Evolutionary conservation across 129 eudicot species (phyloP).

Genomic region (Flaveria ramosissima): DNA sequence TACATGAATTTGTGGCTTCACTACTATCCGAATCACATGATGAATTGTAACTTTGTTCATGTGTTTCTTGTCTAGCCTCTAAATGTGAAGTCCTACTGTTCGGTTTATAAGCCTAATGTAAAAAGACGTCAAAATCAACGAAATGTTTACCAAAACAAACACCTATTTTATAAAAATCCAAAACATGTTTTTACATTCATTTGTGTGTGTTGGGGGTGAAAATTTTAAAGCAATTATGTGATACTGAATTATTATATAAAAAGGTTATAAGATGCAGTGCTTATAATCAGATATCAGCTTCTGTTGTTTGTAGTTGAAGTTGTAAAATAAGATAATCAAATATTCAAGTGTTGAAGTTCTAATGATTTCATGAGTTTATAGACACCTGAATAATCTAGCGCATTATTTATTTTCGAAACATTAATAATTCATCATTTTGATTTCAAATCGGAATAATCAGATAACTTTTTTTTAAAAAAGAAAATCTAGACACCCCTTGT

Average conservation of each 20-base stretch:
- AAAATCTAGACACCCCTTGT: background rate
- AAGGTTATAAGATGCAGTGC: too few species aligned
- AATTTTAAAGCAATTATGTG: too few species aligned
- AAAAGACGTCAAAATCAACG: constrained; percentile 18
- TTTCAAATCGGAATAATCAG: background rate
- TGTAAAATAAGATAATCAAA: too few species aligned
- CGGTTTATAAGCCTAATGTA: constrained; percentile 38
- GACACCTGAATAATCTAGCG: background rate
- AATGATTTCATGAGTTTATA: background rate
- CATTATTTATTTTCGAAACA: background rate
- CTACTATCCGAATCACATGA: constrained; percentile 67
- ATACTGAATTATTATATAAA: background rate
- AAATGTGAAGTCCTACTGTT: constrained; percentile 32
- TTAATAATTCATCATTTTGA: too few species aligned
- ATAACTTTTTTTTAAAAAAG: background rate
- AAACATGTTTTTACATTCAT: background rate
- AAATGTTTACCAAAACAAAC: constrained; percentile 1
- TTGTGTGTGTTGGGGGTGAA: too few species aligned
- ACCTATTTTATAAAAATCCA: background rate
- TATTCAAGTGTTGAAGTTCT: background rate
- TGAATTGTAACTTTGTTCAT: constrained; percentile 44
- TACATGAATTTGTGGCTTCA: constrained; percentile 58
- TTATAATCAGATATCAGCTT: too few species aligned
- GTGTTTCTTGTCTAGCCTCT: constrained; percentile 49
- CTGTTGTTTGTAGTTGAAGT: too few species aligned